phyloP scores from a whole-genome alignment of 176 grass and related monocot species.

The Secale cereale region DNA sequence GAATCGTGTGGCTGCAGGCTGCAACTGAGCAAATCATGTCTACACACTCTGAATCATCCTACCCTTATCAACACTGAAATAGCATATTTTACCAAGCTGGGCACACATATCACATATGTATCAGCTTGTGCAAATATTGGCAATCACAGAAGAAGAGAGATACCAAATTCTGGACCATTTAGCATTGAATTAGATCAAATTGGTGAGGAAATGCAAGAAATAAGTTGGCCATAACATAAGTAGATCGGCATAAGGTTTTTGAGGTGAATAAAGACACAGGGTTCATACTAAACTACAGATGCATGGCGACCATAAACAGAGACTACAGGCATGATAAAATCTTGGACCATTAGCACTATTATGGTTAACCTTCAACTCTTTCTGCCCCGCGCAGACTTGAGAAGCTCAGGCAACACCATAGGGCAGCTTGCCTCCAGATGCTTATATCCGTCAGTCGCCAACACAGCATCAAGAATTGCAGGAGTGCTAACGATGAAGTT shows the following conservation, averaged over 20 bases:
- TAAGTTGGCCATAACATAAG: background rate
- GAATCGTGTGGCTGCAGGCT: background rate
- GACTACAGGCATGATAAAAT: background rate
- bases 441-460: background rate
- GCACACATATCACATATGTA: background rate
- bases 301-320: background rate
- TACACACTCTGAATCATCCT: background rate
- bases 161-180: background rate
- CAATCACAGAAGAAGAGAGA: background rate
- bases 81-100: background rate
- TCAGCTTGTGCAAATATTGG: background rate
- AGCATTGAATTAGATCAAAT: background rate
- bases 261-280: background rate
- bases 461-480: constrained; percentile 16
- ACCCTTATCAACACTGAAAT: background rate
- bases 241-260: background rate
- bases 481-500: background rate
- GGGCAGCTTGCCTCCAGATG: background rate
- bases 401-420: background rate
- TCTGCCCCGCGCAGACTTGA: background rate
- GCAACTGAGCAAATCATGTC: background rate
- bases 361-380: background rate
- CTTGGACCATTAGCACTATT: background rate
- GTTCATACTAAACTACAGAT: background rate
- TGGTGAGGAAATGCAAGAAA: background rate